phyloP scores from a whole-genome alignment of 306 rosid genomes.

The Quercus ilex region DNA sequence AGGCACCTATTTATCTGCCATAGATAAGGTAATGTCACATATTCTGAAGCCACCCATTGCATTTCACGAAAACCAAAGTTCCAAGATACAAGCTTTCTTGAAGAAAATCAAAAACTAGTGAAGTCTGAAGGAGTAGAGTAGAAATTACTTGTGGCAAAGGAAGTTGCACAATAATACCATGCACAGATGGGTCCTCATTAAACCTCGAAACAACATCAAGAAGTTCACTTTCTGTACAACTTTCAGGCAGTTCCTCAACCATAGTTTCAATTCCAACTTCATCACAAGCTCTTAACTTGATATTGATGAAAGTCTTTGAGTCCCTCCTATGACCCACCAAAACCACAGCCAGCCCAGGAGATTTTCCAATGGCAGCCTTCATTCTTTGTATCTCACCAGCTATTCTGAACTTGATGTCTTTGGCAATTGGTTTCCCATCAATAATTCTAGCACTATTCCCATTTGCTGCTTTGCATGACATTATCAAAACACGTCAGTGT shows the following conservation, averaged over 20 bases:
- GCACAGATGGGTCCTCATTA: conserved; percentile 39
- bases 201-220: conserved; percentile 38
- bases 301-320: conserved; percentile 38
- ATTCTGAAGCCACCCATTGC: neutral
- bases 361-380: conserved; percentile 36
- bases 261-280: conserved; percentile 50
- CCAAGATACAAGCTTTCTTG: neutral
- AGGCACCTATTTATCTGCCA: neutral
- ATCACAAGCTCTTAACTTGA: conserved; percentile 50
- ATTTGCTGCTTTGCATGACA: conserved; percentile 15
- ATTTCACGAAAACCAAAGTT: neutral
- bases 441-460: conserved; percentile 31
- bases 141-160: conserved; percentile 51
- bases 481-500: neutral
- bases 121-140: neutral
- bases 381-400: conserved; percentile 40
- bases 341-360: conserved; percentile 49
- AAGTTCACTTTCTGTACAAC: conserved; percentile 41
- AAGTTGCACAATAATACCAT: conserved; percentile 60
- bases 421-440: conserved; percentile 43
- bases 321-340: conserved; percentile 52
- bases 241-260: conserved; percentile 35
- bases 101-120: neutral
- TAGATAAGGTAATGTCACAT: neutral
- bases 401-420: conserved; percentile 26